A percentile compares a stretch with the other conserved stretches of the same genome.
Conservation (phyloP, 345 rosid genomes). For the Pistacia vera region DNA sequence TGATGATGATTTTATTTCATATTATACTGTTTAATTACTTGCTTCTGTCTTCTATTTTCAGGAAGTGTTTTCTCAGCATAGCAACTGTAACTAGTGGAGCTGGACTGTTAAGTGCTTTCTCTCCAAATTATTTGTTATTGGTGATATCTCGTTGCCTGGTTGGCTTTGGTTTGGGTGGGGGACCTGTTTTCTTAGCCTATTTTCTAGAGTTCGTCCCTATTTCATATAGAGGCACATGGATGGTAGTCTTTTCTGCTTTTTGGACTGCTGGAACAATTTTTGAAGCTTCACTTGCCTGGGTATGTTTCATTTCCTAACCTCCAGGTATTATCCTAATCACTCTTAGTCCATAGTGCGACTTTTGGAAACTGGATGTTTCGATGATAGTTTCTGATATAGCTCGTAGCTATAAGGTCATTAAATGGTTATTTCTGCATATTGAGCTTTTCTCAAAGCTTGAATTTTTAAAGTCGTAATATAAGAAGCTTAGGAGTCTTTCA, state of each 20-base stretch:
- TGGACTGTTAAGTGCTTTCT: slow-evolving; percentile 57
- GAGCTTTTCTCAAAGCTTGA: too few relatives aligned
- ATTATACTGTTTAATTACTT: neutral
- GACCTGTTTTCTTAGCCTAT: slow-evolving; percentile 54
- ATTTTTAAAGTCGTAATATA: too few relatives aligned
- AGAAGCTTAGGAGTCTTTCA: too few relatives aligned
- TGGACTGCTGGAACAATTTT: slow-evolving; percentile 61
- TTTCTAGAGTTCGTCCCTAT: slow-evolving; percentile 65
- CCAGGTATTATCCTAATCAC: neutral
- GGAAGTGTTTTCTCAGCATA: slow-evolving; percentile 54
- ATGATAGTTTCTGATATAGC: slow-evolving; percentile 95
- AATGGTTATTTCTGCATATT: neutral
- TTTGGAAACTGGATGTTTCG: slow-evolving; percentile 54
- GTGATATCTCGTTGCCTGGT: slow-evolving; percentile 48
- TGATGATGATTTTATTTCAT: neutral
- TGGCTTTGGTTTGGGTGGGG: slow-evolving; percentile 69
- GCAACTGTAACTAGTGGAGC: slow-evolving; percentile 47
- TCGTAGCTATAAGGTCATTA: slow-evolving; percentile 83
- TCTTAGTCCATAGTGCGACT: too few relatives aligned
- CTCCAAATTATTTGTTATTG: slow-evolving; percentile 46
- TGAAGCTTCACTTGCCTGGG: slow-evolving; percentile 67
- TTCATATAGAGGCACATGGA: slow-evolving; percentile 59
- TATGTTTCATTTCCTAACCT: slow-evolving; percentile 18
- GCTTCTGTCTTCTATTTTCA: slow-evolving; percentile 21
- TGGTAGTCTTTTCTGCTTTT: slow-evolving; percentile 53